A percentile compares a stretch with the other conserved stretches of the same genome.
Conservation (phyloP, 495 filamentous ascomycete genomes). For the Letharia columbiana region DNA sequence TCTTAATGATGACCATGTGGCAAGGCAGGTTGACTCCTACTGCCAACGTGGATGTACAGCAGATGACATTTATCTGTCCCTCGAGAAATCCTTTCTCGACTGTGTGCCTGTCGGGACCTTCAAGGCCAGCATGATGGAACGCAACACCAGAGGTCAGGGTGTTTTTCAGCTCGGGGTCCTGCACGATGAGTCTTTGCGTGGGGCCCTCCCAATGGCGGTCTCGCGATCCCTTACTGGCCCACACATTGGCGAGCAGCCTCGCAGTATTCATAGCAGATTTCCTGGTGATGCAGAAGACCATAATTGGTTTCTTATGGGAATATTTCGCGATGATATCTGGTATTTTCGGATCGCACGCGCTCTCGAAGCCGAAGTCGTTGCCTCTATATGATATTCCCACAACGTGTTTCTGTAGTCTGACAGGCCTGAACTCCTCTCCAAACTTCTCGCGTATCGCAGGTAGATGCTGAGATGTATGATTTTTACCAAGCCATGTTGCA, state of each 20-base stretch:
- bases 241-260: conserved; percentile 59
- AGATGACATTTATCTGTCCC: conserved; percentile 78
- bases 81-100: conserved; percentile 68
- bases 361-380: conserved; percentile 89
- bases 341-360: conserved; percentile 66
- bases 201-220: conserved; percentile 65
- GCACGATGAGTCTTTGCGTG: conserved; percentile 43
- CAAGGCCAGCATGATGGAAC: conserved; percentile 89
- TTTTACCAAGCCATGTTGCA: conserved; percentile 81
- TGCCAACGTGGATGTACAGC: conserved; percentile 89
- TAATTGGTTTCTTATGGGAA: conserved; percentile 72
- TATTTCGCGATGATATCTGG: conserved; percentile 67
- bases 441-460: conserved; percentile 74
- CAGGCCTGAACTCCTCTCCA: conserved; percentile 84
- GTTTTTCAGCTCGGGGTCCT: conserved; percentile 55
- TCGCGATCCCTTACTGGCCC: conserved; percentile 45
- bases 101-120: conserved; percentile 55
- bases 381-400: conserved; percentile 57
- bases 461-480: conserved; percentile 53
- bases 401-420: conserved; percentile 78
- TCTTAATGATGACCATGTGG: conserved; percentile 88
- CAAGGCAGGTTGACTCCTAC: conserved; percentile 93
- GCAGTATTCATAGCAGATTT: conserved; percentile 72
- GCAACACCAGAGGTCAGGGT: conserved; percentile 65
- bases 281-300: conserved; percentile 87